Evolutionary conservation across 305 asterid species (phyloP).

Genomic region (Stenogyne calaminthoides): DNA sequence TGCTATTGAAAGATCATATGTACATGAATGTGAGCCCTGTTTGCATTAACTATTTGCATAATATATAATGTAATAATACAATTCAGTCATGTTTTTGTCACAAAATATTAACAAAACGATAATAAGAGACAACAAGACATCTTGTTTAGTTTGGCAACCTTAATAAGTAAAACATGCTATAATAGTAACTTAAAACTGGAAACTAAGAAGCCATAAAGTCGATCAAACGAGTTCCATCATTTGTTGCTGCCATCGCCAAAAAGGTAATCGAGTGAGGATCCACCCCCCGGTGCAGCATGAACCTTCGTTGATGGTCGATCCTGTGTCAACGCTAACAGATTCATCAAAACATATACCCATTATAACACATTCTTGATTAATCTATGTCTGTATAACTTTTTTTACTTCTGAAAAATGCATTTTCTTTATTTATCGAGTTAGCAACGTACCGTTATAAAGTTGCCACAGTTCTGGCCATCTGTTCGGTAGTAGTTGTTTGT

Average conservation of each 20-base stretch:
- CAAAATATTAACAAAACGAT: not conserved
- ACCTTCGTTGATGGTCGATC: slow-evolving; percentile 82
- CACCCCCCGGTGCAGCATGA: slow-evolving; percentile 85
- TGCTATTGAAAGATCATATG: not conserved
- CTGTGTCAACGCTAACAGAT: slow-evolving; percentile 29
- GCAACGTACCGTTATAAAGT: slow-evolving; percentile 57
- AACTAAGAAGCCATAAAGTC: not conserved
- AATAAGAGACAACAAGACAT: not conserved
- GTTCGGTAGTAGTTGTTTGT: slow-evolving; percentile 64
- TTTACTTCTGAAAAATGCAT: not conserved
- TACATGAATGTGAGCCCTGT: not conserved
- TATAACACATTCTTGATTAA: not conserved
- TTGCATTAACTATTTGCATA: not conserved
- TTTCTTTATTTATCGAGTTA: too few relatives aligned
- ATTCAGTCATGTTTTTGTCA: not conserved
- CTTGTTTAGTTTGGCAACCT: not conserved
- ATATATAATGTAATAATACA: not conserved
- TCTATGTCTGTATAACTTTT: not conserved
- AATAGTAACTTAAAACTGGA: not conserved
- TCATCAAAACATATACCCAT: not conserved
- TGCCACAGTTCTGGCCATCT: slow-evolving; percentile 81
- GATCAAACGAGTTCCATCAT: not conserved
- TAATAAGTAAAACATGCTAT: not conserved
- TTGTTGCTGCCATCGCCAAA: slow-evolving; percentile 61
- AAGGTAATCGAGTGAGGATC: slow-evolving; percentile 62